Conservation (phyloP, 208 protist genomes). For the Porcisia deanei region DNA sequence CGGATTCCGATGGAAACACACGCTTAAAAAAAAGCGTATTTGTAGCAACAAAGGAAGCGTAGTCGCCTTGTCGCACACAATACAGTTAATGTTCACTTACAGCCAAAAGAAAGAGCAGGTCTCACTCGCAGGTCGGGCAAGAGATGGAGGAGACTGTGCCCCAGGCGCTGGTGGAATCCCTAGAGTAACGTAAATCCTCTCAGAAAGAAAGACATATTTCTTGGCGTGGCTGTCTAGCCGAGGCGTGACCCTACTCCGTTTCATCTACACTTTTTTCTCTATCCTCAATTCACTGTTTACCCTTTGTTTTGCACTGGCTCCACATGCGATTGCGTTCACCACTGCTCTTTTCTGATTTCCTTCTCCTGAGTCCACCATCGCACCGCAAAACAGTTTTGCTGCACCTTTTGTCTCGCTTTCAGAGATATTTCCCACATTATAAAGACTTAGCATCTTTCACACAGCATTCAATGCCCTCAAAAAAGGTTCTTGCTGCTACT, state of each 20-base stretch:
- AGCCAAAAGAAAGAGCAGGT: not conserved
- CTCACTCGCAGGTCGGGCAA: not conserved
- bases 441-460: not conserved
- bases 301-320: not conserved
- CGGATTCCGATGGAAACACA: not conserved
- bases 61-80: not conserved
- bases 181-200: not conserved
- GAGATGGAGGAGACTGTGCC: not conserved
- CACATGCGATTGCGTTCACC: not conserved
- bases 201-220: not conserved
- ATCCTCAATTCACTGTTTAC: not conserved
- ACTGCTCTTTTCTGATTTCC: not conserved
- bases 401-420: not conserved
- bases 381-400: not conserved
- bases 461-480: constrained; percentile 22
- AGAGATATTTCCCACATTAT: not conserved
- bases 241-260: not conserved
- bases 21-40: not conserved
- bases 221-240: not conserved
- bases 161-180: not conserved
- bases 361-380: not conserved
- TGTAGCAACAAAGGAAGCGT: not conserved
- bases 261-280: not conserved
- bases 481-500: constrained; percentile 17
- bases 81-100: not conserved